Evolutionary conservation across 306 rosid genomes (phyloP), one percentile per base, ranked within the genome.

Genomic region (Luffa aegyptiaca): DNA sequence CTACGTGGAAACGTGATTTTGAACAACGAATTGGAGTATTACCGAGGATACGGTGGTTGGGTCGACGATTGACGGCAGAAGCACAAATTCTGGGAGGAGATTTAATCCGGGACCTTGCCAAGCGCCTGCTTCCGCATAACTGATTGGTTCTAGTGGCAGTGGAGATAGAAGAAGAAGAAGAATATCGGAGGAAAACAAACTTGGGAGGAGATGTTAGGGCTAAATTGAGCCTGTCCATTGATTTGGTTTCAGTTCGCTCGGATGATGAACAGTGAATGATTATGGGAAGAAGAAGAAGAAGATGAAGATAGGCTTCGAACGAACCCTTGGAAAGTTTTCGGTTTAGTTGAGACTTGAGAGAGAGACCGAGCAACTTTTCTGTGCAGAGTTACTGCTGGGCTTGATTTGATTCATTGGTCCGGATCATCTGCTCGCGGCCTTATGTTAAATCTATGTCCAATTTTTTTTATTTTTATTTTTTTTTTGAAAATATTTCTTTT

Each of bases 161-260:
- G 48, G 82, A 66, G 35, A 72, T 21, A 21, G 59, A 10, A 20
- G 55, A 39, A 42, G 77, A 3, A 20, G 77, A 74, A 49, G 74
- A 69, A 18, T n/a, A 36, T 4, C 55, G 45, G 41, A 80, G 59
- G 0, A 80, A 13, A 14, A 41, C 42, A n/a, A 56, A 69, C 1
- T 56, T 80, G 39, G 77, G 68, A 17, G 68, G 63, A 20, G 82
- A 69, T 39, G 82, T 31, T 37, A 80, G 69, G 55, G 77, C 77
- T 16, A 80, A 68, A 57, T 33, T 80, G 66, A 80, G 68, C n/a
- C 57, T 80, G 1, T 80, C 82, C 82, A 80, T 80, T 66, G 75
- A 37, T 26, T 78, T 58, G 13, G 26, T 33, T 44, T 13, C 12
- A 16, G 21, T 35, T 35, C 17, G 48, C 17, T 51, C 10, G 1